A percentile compares a stretch with the other conserved stretches of the same genome.
Conservation (phyloP, 257 asterid genomes). For the Nicotiana obtusifolia region DNA sequence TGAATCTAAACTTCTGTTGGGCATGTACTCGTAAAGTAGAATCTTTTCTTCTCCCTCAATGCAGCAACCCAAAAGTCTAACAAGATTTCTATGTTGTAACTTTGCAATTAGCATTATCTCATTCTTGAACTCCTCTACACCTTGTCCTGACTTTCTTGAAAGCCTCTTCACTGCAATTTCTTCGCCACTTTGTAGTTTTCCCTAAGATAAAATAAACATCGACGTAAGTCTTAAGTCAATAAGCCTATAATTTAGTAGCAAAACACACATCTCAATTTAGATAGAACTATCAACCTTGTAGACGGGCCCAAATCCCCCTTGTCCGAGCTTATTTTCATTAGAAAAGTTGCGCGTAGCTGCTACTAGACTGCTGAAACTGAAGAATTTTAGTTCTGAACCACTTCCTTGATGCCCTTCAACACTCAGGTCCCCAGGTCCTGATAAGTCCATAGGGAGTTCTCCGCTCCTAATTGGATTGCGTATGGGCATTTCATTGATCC, state of each 20-base stretch:
- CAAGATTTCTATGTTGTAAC: constrained; percentile 82
- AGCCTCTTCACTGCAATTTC: constrained; percentile 81
- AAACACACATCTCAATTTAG: not conserved
- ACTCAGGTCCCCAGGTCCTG: constrained; percentile 31
- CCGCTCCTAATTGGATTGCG: constrained; percentile 23
- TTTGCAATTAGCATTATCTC: constrained; percentile 67
- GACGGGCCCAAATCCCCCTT: constrained; percentile 90
- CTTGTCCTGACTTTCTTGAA: constrained; percentile 71
- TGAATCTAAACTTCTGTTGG: constrained; percentile 71
- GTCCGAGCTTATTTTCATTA: constrained; percentile 58
- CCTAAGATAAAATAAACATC: constrained; percentile 34
- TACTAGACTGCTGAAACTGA: constrained; percentile 44
- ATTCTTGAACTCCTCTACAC: constrained; percentile 76
- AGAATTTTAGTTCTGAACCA: constrained; percentile 48
- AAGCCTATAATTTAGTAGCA: not conserved
- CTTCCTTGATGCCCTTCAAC: constrained; percentile 45
- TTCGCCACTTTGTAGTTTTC: constrained; percentile 50
- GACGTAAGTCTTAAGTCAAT: not conserved
- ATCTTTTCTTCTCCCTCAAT: constrained; percentile 74
- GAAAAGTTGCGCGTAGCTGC: constrained; percentile 72
- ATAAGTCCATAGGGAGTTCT: constrained; percentile 35
- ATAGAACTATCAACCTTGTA: constrained; percentile 41
- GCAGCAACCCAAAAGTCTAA: constrained; percentile 72
- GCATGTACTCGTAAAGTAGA: constrained; percentile 79
- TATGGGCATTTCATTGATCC: constrained; percentile 17